A percentile compares a stretch with the other conserved stretches of the same genome.
These are phyloP conservation scores for Asterella californica DNA, from an alignment of 225 moss, liverwort and hornwort species.

Conservation along the genomic window DNA sequence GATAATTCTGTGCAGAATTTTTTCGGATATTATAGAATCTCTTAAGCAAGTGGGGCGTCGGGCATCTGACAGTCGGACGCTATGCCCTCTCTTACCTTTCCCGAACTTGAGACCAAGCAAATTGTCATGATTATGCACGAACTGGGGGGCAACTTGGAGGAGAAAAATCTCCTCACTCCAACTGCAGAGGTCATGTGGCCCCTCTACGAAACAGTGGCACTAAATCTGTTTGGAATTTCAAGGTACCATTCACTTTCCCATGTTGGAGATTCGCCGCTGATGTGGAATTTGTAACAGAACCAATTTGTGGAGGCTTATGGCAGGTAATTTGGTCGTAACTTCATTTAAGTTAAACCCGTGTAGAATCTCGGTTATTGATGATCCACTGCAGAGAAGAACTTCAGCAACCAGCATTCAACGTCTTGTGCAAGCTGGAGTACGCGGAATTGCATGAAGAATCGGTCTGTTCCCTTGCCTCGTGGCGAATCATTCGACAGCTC, in stretches of 20 bases:
- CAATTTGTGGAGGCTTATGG: not conserved
- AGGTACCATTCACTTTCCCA: slow-evolving; percentile 30
- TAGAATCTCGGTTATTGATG: not conserved
- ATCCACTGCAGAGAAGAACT: slow-evolving; percentile 62
- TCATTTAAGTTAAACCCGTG: not conserved
- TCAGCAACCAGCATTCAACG: slow-evolving; percentile 71
- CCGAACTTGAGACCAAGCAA: slow-evolving; percentile 41
- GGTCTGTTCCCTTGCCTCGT: slow-evolving; percentile 52
- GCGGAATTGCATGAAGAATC: slow-evolving; percentile 85
- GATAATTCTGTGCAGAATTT: no score
- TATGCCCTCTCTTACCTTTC: slow-evolving; percentile 37
- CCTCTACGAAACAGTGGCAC: slow-evolving; percentile 60
- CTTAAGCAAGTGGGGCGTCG: no score
- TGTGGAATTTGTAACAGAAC: not conserved
- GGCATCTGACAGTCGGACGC: not conserved
- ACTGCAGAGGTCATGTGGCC: slow-evolving; percentile 63
- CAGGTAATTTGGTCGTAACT: not conserved
- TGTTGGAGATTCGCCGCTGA: not conserved
- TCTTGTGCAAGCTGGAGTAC: slow-evolving; percentile 56
- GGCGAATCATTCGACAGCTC: slow-evolving; percentile 56
- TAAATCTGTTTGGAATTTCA: slow-evolving; percentile 45
- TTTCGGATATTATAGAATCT: no score
- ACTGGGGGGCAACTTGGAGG: slow-evolving; percentile 48
- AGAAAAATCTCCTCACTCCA: slow-evolving; percentile 65
- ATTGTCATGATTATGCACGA: slow-evolving; percentile 46